phyloP scores from a whole-genome alignment of 2,329 filamentous ascomycete species.

The Rachicladosporium sp. region DNA sequence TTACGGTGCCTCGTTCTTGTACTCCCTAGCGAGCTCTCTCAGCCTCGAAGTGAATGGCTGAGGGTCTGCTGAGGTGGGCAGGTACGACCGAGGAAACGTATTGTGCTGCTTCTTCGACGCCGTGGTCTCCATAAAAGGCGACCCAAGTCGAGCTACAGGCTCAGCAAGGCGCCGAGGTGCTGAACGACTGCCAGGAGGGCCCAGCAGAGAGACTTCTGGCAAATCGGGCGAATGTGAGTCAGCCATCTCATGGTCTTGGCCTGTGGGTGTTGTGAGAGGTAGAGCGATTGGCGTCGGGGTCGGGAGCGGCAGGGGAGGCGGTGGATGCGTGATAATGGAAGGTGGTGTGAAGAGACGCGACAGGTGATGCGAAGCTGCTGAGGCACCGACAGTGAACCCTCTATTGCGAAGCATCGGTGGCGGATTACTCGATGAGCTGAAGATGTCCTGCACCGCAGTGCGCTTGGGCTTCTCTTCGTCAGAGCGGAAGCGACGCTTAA shows the following conservation, averaged over 20 bases:
- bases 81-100: conserved; percentile 34
- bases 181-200: conserved; percentile 16
- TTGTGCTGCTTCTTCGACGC: conserved; percentile 25
- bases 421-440: conserved; percentile 32
- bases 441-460: conserved; percentile 33
- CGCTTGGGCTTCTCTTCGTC: conserved; percentile 37
- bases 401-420: conserved; percentile 47
- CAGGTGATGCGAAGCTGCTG: conserved; percentile 39
- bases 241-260: conserved; percentile 17
- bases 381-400: conserved; percentile 48
- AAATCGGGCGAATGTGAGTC: conserved; percentile 8
- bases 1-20: no score
- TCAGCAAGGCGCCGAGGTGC: conserved; percentile 26
- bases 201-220: conserved; percentile 6
- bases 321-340: conserved; percentile 12
- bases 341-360: conserved; percentile 44
- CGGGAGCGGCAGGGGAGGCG: no score
- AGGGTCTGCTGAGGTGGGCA: conserved; percentile 16
- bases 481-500: conserved; percentile 47
- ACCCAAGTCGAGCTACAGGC: conserved; percentile 33
- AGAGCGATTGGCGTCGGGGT: neutral
- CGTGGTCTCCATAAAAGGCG: conserved; percentile 32
- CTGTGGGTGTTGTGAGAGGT: conserved; percentile 6
- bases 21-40: conserved; percentile 14
- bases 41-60: conserved; percentile 21